Evolutionary conservation across 768 basidiomycete genomes (phyloP).

Genomic region (Kwoniella sp.): DNA sequence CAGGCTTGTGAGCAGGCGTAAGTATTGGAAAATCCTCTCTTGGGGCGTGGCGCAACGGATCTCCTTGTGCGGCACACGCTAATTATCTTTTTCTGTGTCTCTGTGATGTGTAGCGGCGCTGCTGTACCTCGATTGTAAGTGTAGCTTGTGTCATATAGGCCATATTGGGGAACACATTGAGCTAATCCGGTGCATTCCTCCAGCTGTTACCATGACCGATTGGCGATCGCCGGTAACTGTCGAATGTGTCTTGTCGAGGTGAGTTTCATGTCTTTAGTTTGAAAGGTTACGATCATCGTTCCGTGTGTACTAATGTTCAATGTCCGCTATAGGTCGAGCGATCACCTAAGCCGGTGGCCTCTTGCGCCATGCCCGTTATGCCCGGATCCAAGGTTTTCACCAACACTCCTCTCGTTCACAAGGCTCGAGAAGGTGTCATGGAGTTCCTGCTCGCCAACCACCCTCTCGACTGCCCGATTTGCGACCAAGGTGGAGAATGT

Average conservation of each 20-base stretch:
- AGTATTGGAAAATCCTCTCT: slow-evolving; percentile 9
- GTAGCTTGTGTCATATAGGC: slow-evolving; percentile 54
- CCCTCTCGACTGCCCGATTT: slow-evolving; percentile 96
- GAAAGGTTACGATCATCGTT: no score
- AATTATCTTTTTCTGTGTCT: no score
- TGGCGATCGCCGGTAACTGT: slow-evolving; percentile 97
- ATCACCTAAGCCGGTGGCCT: slow-evolving; percentile 91
- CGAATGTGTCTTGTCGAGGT: slow-evolving; percentile 98
- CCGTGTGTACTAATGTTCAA: not conserved
- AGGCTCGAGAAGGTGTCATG: slow-evolving; percentile 91
- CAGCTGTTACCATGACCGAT: slow-evolving; percentile 61
- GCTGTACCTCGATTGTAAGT: slow-evolving; percentile 57
- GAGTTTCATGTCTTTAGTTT: no score
- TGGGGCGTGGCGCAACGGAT: no score
- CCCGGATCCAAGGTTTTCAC: slow-evolving; percentile 89
- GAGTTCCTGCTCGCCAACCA: slow-evolving; percentile 97
- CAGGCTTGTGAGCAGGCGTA: slow-evolving; percentile 75
- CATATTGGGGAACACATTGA: not conserved
- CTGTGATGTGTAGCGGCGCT: slow-evolving; percentile 58
- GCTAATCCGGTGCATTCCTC: not conserved
- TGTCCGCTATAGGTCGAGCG: slow-evolving; percentile 65
- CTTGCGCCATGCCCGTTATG: slow-evolving; percentile 98
- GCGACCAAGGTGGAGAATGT: slow-evolving; percentile 98
- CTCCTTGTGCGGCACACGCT: no score
- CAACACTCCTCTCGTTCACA: slow-evolving; percentile 74